phyloP scores from a whole-genome alignment of 2,329 filamentous ascomycete genomes.

The Pseudocercospora macadamiae region DNA sequence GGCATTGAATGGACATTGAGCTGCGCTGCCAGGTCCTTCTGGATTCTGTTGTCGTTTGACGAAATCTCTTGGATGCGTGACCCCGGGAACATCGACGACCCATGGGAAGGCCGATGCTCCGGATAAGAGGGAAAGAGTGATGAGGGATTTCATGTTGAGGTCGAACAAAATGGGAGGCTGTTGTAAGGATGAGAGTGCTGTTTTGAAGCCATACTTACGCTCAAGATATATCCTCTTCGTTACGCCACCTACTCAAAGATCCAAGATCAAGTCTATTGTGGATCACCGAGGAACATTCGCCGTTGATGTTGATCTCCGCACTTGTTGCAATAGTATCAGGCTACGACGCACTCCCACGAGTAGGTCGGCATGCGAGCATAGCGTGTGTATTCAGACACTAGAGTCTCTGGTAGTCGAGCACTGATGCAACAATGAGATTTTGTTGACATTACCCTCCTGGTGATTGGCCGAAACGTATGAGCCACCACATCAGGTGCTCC shows the following conservation, averaged over 20 bases:
- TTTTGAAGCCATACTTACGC: not conserved
- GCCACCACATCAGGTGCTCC: conserved; percentile 2
- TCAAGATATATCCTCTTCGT: conserved; percentile 8
- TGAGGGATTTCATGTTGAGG: conserved; percentile 33
- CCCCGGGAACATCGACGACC: conserved; percentile 40
- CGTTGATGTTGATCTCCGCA: conserved; percentile 13
- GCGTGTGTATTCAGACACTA: not conserved
- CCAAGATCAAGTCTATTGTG: not conserved
- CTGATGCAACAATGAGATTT: not conserved
- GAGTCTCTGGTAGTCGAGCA: not conserved
- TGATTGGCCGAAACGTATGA: conserved; percentile 13
- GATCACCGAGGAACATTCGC: conserved; percentile 14
- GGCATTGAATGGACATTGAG: conserved; percentile 43
- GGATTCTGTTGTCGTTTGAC: conserved; percentile 37
- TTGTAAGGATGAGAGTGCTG: not conserved
- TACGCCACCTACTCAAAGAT: conserved; percentile 6
- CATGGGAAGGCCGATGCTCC: conserved; percentile 44
- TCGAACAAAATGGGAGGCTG: not conserved
- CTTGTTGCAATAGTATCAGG: not conserved
- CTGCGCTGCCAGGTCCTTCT: conserved; percentile 34
- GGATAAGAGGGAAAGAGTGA: conserved; percentile 28
- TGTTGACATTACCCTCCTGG: conserved; percentile 4
- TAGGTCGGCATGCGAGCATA: not conserved
- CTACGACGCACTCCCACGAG: conserved; percentile 13
- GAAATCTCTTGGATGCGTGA: not conserved